Conservation (phyloP, 2,329 filamentous ascomycete species). For the Lizonia empirigonia region DNA sequence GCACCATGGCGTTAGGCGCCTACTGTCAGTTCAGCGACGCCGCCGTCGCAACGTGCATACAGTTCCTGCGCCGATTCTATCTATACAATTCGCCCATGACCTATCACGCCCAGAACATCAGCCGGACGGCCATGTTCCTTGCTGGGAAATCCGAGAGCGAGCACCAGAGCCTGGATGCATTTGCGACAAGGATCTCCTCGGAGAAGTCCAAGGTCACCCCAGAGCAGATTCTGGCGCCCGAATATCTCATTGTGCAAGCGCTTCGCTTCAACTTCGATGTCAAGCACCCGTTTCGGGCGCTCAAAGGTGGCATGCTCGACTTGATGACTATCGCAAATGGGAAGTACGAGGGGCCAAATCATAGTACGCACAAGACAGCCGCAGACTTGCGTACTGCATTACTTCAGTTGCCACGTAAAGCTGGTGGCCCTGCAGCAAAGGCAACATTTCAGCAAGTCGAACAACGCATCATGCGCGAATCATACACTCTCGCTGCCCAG, state of each 20-base stretch:
- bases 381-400: constrained; percentile 38
- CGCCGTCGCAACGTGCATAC: constrained; percentile 78
- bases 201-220: constrained; percentile 61
- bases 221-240: constrained; percentile 85
- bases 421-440: constrained; percentile 20
- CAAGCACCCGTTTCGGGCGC: constrained; percentile 82
- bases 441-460: constrained; percentile 33
- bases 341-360: constrained; percentile 52
- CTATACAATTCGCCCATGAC: constrained; percentile 95
- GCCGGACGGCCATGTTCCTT: constrained; percentile 90
- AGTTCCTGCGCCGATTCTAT: constrained; percentile 94
- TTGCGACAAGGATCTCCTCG: constrained; percentile 50
- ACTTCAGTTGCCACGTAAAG: constrained; percentile 31
- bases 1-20: constrained; percentile 61
- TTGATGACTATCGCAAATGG: constrained; percentile 70
- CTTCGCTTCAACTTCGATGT: constrained; percentile 94
- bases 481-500: constrained; percentile 71
- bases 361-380: constrained; percentile 20
- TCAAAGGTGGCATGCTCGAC: constrained; percentile 87
- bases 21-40: constrained; percentile 66
- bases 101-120: constrained; percentile 86
- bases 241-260: constrained; percentile 91
- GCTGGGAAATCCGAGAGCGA: constrained; percentile 90
- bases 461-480: constrained; percentile 59
- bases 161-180: constrained; percentile 70